Percentiles rank a stretch among this genome's conserved stretches.
These are phyloP conservation scores for barrel medic (Medicago truncatula) DNA, from an alignment of 306 rosid species.

Conservation along the genomic window DNA sequence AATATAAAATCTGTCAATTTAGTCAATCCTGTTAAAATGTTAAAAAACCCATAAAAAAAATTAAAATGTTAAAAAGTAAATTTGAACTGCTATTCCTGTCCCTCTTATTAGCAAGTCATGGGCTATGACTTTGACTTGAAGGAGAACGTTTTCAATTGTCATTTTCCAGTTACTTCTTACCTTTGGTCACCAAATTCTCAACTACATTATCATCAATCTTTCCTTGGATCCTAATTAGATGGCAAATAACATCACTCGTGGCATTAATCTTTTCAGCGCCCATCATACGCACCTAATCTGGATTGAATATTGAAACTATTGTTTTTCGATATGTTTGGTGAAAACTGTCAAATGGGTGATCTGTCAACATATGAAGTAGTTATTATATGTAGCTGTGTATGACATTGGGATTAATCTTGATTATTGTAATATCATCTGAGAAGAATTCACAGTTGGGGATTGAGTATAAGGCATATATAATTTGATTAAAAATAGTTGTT, in stretches of 20 bases:
- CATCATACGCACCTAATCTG: neutral
- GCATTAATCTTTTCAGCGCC: conserved; percentile 27
- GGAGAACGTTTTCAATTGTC: conserved; percentile 10
- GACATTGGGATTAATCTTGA: neutral
- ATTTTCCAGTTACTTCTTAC: conserved; percentile 19
- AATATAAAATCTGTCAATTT: no score
- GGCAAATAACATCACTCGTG: conserved; percentile 37
- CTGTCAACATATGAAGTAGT: conserved; percentile 23
- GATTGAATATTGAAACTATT: conserved; percentile 18
- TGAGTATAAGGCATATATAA: no score
- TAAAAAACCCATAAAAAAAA: no score
- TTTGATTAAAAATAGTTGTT: no score
- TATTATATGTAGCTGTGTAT: neutral
- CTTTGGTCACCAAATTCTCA: conserved; percentile 12
- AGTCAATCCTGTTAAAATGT: no score
- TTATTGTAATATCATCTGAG: neutral
- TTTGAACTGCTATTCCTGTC: neutral
- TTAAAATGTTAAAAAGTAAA: no score
- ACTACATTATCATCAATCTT: conserved; percentile 14
- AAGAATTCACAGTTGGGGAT: no score
- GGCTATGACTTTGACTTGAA: neutral
- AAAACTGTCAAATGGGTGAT: conserved; percentile 14
- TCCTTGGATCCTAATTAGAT: conserved; percentile 31
- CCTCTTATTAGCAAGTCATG: neutral
- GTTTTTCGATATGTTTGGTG: neutral